Base-by-base conservation (phyloP, 164 flowering plant species). In the Annona squamosa region DNA sequence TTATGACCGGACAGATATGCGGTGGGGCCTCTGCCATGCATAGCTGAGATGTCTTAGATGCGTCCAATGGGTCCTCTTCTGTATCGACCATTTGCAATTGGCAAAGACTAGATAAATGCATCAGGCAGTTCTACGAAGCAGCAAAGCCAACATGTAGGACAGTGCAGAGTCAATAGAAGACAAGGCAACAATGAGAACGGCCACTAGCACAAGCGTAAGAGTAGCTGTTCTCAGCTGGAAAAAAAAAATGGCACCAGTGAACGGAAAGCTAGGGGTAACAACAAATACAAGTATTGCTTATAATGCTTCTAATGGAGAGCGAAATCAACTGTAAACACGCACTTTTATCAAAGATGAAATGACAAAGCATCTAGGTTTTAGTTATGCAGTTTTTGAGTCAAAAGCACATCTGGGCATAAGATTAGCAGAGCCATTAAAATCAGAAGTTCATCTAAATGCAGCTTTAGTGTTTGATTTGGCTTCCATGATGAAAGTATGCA, bases 191-290 rank as follows among this genome's bases (percentile, higher is more conserved):
- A 92, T 89, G 62, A 95, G 89, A 72, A 87, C 16, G 2, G 90
- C 94, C 4, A 90, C 93, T 16, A 95, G 87, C 77, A 91, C 83
- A 72, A 92, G 95, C 26, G 96, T 87, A 71, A 94, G 87, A 41
- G 81, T 81, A 67, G 97, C 99, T 26, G 98, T 95, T 86, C 87
- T 93, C 85, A 92, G 86, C 98, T 92, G 93, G 82, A 73, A 66
- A 73, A 18, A n/a, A 44, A 68, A n/a, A 67, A 46, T 42, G 7
- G 3, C 3, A 61, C 26, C 16, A 63, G 5, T 68, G 10, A 37
- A 66, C 3, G 5, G 45, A 13, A 66, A 66, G 69, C 46, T 3
- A 42, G 4, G 10, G 45, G 47, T 4, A 42, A 42, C 3, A 2
- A 26, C 17, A 17, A 17, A 63, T 13, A 18, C 42, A 44, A 44